These are phyloP conservation scores for Aphanoascus verrucosus DNA, from an alignment of 2,329 filamentous ascomycete genomes.

Conservation along the genomic window DNA sequence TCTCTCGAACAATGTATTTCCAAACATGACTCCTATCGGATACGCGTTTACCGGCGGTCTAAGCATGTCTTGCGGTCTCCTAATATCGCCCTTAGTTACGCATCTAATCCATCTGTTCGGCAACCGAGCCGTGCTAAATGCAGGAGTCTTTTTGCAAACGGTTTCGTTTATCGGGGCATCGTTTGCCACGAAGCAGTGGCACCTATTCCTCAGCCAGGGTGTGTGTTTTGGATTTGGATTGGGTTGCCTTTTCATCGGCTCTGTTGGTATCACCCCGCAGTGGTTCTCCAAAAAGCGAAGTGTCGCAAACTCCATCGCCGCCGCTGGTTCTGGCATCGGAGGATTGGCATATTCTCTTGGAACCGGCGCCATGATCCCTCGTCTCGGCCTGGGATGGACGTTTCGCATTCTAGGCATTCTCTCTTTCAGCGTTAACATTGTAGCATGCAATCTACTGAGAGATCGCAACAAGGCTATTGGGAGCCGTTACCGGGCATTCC, in stretches of 20 bases:
- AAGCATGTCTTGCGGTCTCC: constrained; percentile 47
- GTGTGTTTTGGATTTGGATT: constrained; percentile 53
- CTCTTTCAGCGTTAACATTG: constrained; percentile 43
- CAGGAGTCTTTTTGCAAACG: constrained; percentile 47
- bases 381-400: constrained; percentile 48
- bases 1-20: constrained; percentile 45
- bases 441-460: constrained; percentile 44
- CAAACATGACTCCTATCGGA: constrained; percentile 43
- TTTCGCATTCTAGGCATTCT: constrained; percentile 51
- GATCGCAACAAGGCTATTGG: constrained; percentile 50
- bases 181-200: constrained; percentile 48
- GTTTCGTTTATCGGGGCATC: constrained; percentile 46
- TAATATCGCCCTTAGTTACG: constrained; percentile 48
- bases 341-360: constrained; percentile 50
- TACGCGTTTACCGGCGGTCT: constrained; percentile 53
- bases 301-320: constrained; percentile 50
- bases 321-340: constrained; percentile 49
- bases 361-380: constrained; percentile 47
- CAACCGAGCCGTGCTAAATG: constrained; percentile 44
- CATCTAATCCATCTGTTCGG: constrained; percentile 43
- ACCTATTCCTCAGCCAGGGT: constrained; percentile 50
- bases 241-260: constrained; percentile 51
- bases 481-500: constrained; percentile 43
- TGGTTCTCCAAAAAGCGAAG: constrained; percentile 51
- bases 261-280: constrained; percentile 47